Evolutionary conservation across 208 protist species (phyloP).

Genomic region (Angomonas ambiguus): DNA sequence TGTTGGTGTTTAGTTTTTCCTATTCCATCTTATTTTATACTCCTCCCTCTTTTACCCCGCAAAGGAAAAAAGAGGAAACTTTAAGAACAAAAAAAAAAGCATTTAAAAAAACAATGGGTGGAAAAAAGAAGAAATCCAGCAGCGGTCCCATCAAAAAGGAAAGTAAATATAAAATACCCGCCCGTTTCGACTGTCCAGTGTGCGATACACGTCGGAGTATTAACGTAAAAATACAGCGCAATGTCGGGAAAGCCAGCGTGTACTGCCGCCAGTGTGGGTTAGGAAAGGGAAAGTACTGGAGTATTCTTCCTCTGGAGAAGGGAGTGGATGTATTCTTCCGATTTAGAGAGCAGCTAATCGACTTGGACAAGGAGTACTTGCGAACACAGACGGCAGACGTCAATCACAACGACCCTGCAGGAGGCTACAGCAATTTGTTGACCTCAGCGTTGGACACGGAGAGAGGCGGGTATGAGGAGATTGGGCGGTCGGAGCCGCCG

Average conservation of each 20-base stretch:
- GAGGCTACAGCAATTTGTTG: not conserved
- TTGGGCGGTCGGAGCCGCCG: not conserved
- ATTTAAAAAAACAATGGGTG: conserved; percentile 53
- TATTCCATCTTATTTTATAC: not conserved
- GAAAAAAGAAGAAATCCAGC: conserved; percentile 71
- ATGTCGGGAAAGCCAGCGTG: conserved; percentile 45
- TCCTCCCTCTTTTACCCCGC: not conserved
- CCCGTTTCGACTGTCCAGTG: conserved; percentile 82
- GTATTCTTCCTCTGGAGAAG: conserved; percentile 69
- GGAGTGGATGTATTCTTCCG: conserved; percentile 85
- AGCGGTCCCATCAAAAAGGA: conserved; percentile 85
- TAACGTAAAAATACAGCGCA: conserved; percentile 55
- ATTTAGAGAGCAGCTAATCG: conserved; percentile 76
- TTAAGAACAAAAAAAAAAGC: not conserved
- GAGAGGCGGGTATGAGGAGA: not conserved
- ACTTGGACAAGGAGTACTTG: conserved; percentile 57
- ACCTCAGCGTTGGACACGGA: not conserved
- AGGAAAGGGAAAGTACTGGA: conserved; percentile 38
- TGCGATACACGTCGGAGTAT: conserved; percentile 84
- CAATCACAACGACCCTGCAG: not conserved
- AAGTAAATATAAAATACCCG: conserved; percentile 90
- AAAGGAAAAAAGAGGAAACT: not conserved
- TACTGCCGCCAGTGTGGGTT: conserved; percentile 68
- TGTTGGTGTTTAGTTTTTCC: conserved; percentile 7
- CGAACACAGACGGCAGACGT: conserved; percentile 15